Evolutionary conservation across 768 basidiomycete species (phyloP), one percentile per base, ranked within the genome.

Genomic region (Chalciporus piperatus): DNA sequence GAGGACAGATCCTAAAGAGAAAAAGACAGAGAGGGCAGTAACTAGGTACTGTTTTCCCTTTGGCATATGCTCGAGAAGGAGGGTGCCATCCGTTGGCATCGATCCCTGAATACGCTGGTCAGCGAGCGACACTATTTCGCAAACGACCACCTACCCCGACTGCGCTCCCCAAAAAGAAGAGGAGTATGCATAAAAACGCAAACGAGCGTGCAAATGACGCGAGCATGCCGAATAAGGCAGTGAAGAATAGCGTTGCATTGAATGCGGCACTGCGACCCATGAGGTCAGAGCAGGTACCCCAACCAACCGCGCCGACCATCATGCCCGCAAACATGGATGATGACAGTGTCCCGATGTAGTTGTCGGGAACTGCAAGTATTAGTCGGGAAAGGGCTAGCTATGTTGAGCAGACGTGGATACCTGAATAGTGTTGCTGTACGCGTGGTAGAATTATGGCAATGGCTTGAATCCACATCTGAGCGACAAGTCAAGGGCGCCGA

Each of bases 51-150:
- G 85, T 57, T 94, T 92, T n/a, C 82, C 81, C 57, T 86, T 83
- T 3, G 96, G 96, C 75, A 98, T 84, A 60, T 97, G 93, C 62
- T 99, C 96, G 9, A 93, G 76, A 20, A 93, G 79, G 4, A 96
- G 81, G 0, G 93, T 98, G 6, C 95, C 94, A 59, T 98, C 96
- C 0, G 95, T 98, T 1, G 95, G 95, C 92, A 98, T 96, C 39
- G 92, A 87, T 37, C 94, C 87, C 91, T 94, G 51, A 19, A 41
- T 39, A n/a, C 43, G 12, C 45, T 16, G 37, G 45, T 42, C 35
- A 56, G 45, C 47, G 44, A 17, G 32, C 23, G 22, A 20, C 37
- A 30, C 37, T 48, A 27, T 7, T 30, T 19, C 41, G 28, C 45
- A 13, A 19, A 46, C 14, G 17, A 16, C n/a, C 37, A 35, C 84